Percentiles rank a stretch among this genome's conserved stretches.
These are phyloP conservation scores for Neofusicoccum ribis DNA, from an alignment of 2,329 filamentous ascomycete genomes.

Conservation along the genomic window DNA sequence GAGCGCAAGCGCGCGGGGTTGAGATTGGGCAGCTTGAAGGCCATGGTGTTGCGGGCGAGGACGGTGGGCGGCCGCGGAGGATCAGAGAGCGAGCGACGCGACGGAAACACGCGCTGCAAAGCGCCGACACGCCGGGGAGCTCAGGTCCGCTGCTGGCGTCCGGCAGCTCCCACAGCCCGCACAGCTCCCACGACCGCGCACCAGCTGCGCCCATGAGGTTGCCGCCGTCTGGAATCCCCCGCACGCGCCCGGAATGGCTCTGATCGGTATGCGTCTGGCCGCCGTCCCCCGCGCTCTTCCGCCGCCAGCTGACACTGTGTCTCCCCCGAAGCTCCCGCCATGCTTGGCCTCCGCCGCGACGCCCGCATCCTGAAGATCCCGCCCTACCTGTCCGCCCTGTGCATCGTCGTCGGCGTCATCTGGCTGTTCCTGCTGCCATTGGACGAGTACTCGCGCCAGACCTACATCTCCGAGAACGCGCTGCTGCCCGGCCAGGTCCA, in stretches of 20 bases:
- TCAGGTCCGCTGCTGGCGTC: not conserved
- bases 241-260: slow-evolving; percentile 31
- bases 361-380: slow-evolving; percentile 80
- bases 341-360: slow-evolving; percentile 73
- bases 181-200: not conserved
- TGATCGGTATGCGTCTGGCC: slow-evolving; percentile 33
- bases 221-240: not conserved
- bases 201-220: not conserved
- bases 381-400: slow-evolving; percentile 82
- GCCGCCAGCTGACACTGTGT: slow-evolving; percentile 26
- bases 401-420: slow-evolving; percentile 78
- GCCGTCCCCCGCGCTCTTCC: not conserved
- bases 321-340: slow-evolving; percentile 46
- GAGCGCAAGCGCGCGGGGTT: slow-evolving; percentile 74
- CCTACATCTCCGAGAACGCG: slow-evolving; percentile 97
- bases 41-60: slow-evolving; percentile 37
- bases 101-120: slow-evolving; percentile 12
- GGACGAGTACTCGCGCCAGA: slow-evolving; percentile 84
- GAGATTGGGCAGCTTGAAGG: slow-evolving; percentile 57
- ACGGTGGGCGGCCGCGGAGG: not conserved
- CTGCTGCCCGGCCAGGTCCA: slow-evolving; percentile 94
- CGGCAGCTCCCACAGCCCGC: too few species aligned
- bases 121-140: slow-evolving; percentile 14
- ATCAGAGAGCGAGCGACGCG: slow-evolving; percentile 16
- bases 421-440: slow-evolving; percentile 91